Evolutionary conservation across 495 filamentous ascomycete genomes (phyloP), one percentile per base, ranked within the genome.

Genomic region (Annulohypoxylon maeteangense): DNA sequence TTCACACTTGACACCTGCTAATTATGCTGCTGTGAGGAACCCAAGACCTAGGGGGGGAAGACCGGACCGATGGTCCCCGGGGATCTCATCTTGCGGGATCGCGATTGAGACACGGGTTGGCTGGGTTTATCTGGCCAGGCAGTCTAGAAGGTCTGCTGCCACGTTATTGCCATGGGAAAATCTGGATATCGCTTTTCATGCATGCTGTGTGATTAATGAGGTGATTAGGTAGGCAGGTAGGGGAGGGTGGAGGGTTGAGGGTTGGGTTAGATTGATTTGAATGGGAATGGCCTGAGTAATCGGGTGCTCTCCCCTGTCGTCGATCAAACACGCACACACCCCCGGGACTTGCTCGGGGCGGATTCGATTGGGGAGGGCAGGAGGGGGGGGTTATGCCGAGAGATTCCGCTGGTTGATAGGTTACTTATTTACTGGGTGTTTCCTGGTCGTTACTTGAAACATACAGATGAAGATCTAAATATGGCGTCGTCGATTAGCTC

Each of bases 301-400:
- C 16, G n/a, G 40, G 40, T 5, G 16, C 16, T 58, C 68, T 32
- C 31, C 69, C 69, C 34, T 67, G 69, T 18, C 45, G 69, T 25
- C 63, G 63, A 72, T 72, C 69, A 72, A 72, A 72, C 69, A 67
- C 40, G 32, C 48, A 36, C n/a, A n/a, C n/a, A 36, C 40, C 40
- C 40, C 40, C n/a, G 40, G 40, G 40, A 44, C n/a, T 55, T 68
- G 27, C 47, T 38, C 47, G 54, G 54, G 42, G 42, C 32, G 34
- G 60, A 48, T 62, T 62, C 44, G 66, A 50, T 31, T 18, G 42
- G 16, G 45, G 58, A 44, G 40, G 27, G 44, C 22, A 12, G 42
- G 16, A 36, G 58, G 32, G 40, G 27, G 44, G 25, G n/a, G 23
- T 69, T 69, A 69, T 64, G 59, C 59, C 51, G 51, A 27, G 18